Percentiles rank a stretch among this genome's conserved stretches.
Evolutionary conservation across 1,284 basidiomycete genomes (phyloP).

Genomic region (Ceratobasidium sp.): DNA sequence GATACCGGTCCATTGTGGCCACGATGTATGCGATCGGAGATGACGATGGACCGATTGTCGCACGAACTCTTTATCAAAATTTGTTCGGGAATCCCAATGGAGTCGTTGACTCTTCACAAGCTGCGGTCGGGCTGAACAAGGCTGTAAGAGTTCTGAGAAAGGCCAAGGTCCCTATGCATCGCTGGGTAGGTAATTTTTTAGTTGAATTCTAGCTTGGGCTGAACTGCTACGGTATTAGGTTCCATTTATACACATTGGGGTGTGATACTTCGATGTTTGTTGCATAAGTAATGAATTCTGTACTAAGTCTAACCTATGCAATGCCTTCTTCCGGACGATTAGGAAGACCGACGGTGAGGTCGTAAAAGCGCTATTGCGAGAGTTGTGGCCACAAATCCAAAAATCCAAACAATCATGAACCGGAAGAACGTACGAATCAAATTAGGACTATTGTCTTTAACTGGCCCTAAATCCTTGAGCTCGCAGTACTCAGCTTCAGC

Average conservation of each 20-base stretch:
- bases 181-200: conserved; percentile 18
- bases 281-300: no score
- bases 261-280: not conserved
- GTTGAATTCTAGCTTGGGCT: not conserved
- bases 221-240: not conserved
- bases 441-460: not conserved
- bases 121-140: conserved; percentile 20
- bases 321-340: no score
- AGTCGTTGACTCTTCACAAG: conserved; percentile 15
- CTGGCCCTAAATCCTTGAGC: not conserved
- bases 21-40: conserved; percentile 46
- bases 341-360: not conserved
- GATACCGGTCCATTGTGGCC: conserved; percentile 39
- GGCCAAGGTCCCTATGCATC: conserved; percentile 36
- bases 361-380: not conserved
- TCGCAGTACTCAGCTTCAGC: conserved; percentile 19
- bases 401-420: conserved; percentile 25
- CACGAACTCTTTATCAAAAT: conserved; percentile 27
- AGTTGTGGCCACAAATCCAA: conserved; percentile 9
- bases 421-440: not conserved
- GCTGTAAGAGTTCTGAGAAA: conserved; percentile 4
- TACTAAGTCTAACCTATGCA: no score
- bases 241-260: conserved; percentile 32
- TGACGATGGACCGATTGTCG: conserved; percentile 30
- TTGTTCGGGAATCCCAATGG: conserved; percentile 6